Conservation (phyloP, 768 basidiomycete species). For the Podaxis mareebaensis region DNA sequence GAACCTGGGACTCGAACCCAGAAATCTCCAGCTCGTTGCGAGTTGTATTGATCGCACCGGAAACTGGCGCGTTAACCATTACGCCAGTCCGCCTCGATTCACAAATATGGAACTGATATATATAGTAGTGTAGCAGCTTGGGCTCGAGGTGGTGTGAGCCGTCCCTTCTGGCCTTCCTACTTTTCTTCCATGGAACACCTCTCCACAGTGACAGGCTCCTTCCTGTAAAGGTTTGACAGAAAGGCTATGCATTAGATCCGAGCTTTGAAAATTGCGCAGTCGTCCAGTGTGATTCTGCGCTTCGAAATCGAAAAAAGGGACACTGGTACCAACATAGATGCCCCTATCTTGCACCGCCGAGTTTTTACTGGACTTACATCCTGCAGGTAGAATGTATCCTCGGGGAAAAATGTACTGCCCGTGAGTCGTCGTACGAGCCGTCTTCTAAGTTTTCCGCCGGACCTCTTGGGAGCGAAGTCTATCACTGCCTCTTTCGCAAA, state of each 20-base stretch:
- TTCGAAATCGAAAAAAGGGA: background rate
- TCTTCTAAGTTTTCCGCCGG: too few species aligned
- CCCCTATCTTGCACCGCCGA: too few species aligned
- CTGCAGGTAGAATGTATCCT: too few species aligned
- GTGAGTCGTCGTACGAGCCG: too few species aligned
- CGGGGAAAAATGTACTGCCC: too few species aligned
- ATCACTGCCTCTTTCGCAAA: too few species aligned
- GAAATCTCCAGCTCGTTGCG: slow-evolving; percentile 22
- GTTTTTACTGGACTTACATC: too few species aligned
- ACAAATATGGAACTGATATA: background rate
- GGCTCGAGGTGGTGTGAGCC: background rate
- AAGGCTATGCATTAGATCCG: background rate
- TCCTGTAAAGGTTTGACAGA: background rate
- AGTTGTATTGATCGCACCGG: slow-evolving; percentile 9
- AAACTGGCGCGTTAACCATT: slow-evolving; percentile 27
- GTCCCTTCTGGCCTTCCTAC: background rate
- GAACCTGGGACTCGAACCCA: slow-evolving; percentile 25
- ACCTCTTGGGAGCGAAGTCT: too few species aligned
- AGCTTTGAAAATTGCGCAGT: background rate
- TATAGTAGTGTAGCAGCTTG: background rate
- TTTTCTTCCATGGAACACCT: background rate
- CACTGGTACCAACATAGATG: too few species aligned
- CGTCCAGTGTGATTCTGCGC: background rate
- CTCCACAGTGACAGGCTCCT: background rate
- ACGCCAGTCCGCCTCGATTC: slow-evolving; percentile 21